Conservation (phyloP, 2,329 filamentous ascomycete genomes). For the Knoxdaviesia capensis region DNA sequence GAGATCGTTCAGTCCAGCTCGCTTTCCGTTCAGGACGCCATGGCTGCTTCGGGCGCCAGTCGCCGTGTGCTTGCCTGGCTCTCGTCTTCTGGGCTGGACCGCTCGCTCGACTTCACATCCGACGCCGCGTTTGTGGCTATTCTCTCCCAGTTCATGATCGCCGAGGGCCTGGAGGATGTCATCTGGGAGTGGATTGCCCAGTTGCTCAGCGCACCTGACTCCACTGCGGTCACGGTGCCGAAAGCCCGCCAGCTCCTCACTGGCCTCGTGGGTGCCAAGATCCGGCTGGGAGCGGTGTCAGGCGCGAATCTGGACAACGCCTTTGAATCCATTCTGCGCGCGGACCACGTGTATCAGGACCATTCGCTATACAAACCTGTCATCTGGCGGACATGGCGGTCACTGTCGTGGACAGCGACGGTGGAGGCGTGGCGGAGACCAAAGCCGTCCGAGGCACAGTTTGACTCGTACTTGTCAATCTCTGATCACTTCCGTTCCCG, state of each 20-base stretch:
- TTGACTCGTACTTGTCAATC: slow-evolving; percentile 29
- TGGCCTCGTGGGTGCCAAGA: slow-evolving; percentile 21
- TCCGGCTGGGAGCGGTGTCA: slow-evolving; percentile 7
- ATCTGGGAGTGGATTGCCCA: slow-evolving; percentile 31
- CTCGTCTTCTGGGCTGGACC: slow-evolving; percentile 25
- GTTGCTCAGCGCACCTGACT: slow-evolving; percentile 12
- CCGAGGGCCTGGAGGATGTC: slow-evolving; percentile 28
- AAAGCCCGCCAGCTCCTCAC: slow-evolving; percentile 14
- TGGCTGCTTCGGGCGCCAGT: slow-evolving; percentile 23
- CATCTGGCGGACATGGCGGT: slow-evolving; percentile 20
- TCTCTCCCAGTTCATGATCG: slow-evolving; percentile 28
- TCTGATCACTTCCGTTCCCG: slow-evolving; percentile 15
- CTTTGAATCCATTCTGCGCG: slow-evolving; percentile 26
- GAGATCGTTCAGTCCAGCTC: slow-evolving; percentile 16
- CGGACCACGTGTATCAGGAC: slow-evolving; percentile 19
- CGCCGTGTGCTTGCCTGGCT: slow-evolving; percentile 32
- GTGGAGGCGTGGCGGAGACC: slow-evolving; percentile 24
- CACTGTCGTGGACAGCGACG: slow-evolving; percentile 30
- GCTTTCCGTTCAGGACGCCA: slow-evolving; percentile 12
- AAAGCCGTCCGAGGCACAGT: slow-evolving; percentile 24
- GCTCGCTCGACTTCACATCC: slow-evolving; percentile 22
- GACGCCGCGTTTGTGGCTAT: slow-evolving; percentile 16
- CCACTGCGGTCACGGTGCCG: slow-evolving; percentile 6
- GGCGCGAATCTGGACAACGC: slow-evolving; percentile 24
- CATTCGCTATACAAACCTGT: slow-evolving; percentile 16